A percentile compares a stretch with the other conserved stretches of the same genome.
phyloP scores from a whole-genome alignment of 345 rosid genomes.

The Acer campestre region DNA sequence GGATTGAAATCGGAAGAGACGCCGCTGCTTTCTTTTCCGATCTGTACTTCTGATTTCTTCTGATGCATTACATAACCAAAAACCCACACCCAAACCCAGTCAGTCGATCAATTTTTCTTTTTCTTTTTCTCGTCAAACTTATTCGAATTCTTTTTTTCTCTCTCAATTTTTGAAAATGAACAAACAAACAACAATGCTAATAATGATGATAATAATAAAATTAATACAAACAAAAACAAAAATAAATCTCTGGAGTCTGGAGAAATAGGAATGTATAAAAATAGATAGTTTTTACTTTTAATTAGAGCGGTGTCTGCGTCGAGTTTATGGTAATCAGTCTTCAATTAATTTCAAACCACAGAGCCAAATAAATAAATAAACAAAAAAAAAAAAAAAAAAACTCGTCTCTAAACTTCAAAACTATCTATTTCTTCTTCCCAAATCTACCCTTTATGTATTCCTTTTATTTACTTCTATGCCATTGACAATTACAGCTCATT shows the following conservation, averaged over 20 bases:
- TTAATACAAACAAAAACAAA: not conserved
- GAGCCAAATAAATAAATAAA: not conserved
- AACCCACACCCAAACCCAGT: not conserved
- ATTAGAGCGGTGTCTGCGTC: slow-evolving; percentile 24
- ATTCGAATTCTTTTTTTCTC: not conserved
- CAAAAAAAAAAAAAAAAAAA: no score
- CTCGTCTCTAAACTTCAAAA: not conserved
- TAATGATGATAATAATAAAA: not conserved
- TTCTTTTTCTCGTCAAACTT: not conserved
- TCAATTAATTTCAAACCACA: slow-evolving; percentile 28
- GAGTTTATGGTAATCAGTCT: slow-evolving; percentile 27
- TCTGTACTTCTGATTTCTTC: slow-evolving; percentile 97
- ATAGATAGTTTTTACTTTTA: not conserved
- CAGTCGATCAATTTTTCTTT: not conserved
- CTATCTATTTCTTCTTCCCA: not conserved
- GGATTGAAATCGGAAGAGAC: slow-evolving; percentile 97
- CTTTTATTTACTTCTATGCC: not conserved
- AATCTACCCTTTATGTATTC: not conserved
- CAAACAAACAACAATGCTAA: not conserved
- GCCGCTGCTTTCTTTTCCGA: slow-evolving; percentile 99
- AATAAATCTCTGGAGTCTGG: not conserved
- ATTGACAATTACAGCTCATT: not conserved
- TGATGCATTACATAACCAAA: slow-evolving; percentile 85
- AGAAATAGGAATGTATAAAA: not conserved
- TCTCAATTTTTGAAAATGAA: not conserved